Evolutionary conservation across 2,329 filamentous ascomycete genomes (phyloP), one percentile per base, ranked within the genome.

Genomic region (Cylindrodendrum hubeiense): DNA sequence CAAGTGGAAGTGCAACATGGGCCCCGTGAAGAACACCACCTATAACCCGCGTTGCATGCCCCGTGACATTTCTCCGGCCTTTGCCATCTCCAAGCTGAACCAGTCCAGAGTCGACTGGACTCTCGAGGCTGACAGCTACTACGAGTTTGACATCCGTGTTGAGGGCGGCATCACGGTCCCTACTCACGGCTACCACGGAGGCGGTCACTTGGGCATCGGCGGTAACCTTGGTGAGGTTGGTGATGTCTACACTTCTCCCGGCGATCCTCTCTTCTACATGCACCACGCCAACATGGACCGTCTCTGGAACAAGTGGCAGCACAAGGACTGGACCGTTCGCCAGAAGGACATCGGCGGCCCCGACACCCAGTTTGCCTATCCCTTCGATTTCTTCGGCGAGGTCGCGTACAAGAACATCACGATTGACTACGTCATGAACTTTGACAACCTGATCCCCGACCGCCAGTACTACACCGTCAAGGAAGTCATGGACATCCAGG

Each of bases 31-130:
- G 43, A 62, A 56, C 43, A 64, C 65, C 13, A 59, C 39, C 4
- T 76, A 79, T 58, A 78, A 71, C 56, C 77, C 77, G 6, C 77
- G 72, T 58, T 80, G 78, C 56, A 58, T 79, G 30, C 71, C 71
- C 9, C 73, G 78, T 34, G 78, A 79, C 56, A 65, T 79, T 10
- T 75, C 71, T 24, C 68, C 68, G 17, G 46, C 28, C 4, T 58
- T 66, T 33, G 55, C 60, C 30, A 60, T 60, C n/a, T 34, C 51
- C 24, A 63, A 63, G 46, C 50, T 63, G n/a, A 67, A 67, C 51
- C 58, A 63, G 15, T 33, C 30, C 6, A 46, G 55, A 30, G 63
- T 68, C 17, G 56, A 65, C 47, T 63, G 60, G 55, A 59, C 60
- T 6, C 72, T 77, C 10, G 55, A 65, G 24, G 68, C 73, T 12